A percentile compares a stretch with the other conserved stretches of the same genome.
Conservation (phyloP, 2,329 filamentous ascomycete species). For the Fusarium kyushuense region DNA sequence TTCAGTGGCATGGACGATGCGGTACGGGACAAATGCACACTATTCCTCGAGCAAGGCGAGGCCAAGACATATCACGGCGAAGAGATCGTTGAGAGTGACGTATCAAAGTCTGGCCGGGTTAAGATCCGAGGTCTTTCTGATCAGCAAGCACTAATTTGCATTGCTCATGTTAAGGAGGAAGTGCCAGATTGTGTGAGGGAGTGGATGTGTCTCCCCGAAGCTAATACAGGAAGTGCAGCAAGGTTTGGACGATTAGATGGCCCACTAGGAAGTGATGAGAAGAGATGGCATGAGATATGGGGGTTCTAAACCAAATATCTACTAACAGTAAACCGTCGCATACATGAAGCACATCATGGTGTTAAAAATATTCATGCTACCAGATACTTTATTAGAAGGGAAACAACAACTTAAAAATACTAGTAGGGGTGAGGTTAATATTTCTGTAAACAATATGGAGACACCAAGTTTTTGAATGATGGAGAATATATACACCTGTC, state of each 20-base stretch:
- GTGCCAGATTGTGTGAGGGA: slow-evolving; percentile 85
- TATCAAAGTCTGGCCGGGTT: slow-evolving; percentile 58
- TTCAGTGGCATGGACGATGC: slow-evolving; percentile 87
- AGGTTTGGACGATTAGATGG: slow-evolving; percentile 74
- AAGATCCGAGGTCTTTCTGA: slow-evolving; percentile 72
- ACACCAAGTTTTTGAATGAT: not conserved
- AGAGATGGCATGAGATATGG: slow-evolving; percentile 76
- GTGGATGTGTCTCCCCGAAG: slow-evolving; percentile 87
- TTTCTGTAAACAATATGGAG: not conserved
- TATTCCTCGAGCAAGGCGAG: slow-evolving; percentile 79
- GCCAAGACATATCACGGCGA: slow-evolving; percentile 55
- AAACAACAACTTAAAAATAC: not conserved
- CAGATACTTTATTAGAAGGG: not conserved
- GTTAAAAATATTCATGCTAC: not conserved
- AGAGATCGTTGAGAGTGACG: slow-evolving; percentile 61
- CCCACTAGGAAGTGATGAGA: slow-evolving; percentile 67
- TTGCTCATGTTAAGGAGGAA: slow-evolving; percentile 91
- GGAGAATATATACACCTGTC: not conserved
- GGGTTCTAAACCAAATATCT: slow-evolving; percentile 49
- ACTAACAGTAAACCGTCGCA: too few species aligned
- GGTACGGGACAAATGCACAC: slow-evolving; percentile 86
- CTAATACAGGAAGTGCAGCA: slow-evolving; percentile 70
- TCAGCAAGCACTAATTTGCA: slow-evolving; percentile 87
- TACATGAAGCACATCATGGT: too few species aligned
- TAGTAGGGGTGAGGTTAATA: not conserved